A percentile compares a stretch with the other conserved stretches of the same genome.
These are phyloP conservation scores for Ustilago tritici DNA, from an alignment of 1,284 basidiomycete genomes.

Conservation along the genomic window DNA sequence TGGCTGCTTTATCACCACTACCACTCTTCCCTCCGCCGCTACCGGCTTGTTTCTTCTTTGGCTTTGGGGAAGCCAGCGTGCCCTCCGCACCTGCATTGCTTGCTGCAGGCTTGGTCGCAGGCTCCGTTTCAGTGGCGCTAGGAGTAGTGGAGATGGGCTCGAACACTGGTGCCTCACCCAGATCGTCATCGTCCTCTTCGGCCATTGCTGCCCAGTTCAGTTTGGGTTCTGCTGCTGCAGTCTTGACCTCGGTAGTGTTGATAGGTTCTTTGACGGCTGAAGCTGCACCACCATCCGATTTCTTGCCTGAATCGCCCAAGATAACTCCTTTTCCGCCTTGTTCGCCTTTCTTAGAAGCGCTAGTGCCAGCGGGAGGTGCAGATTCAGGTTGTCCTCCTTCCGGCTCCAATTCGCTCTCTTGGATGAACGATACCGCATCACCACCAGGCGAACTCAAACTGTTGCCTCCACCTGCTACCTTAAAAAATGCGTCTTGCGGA, in stretches of 20 bases:
- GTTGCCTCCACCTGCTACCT: slow-evolving; percentile 9
- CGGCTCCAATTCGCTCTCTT: slow-evolving; percentile 47
- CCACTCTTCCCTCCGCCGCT: slow-evolving; percentile 15
- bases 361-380: slow-evolving; percentile 17
- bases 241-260: slow-evolving; percentile 23
- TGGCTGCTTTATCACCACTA: background rate
- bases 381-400: slow-evolving; percentile 30
- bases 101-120: slow-evolving; percentile 2
- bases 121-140: slow-evolving; percentile 18
- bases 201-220: slow-evolving; percentile 51
- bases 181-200: slow-evolving; percentile 51
- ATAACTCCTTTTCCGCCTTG: slow-evolving; percentile 28
- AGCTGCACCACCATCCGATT: slow-evolving; percentile 23
- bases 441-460: slow-evolving; percentile 24
- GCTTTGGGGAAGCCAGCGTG: slow-evolving; percentile 22
- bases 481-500: background rate
- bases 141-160: slow-evolving; percentile 35
- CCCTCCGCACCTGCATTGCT: background rate
- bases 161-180: slow-evolving; percentile 46
- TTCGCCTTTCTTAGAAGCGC: slow-evolving; percentile 24
- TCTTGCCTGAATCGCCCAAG: slow-evolving; percentile 11
- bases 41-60: slow-evolving; percentile 28
- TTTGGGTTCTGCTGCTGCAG: slow-evolving; percentile 24
- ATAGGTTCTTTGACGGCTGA: slow-evolving; percentile 33
- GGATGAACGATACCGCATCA: slow-evolving; percentile 44